Evolutionary conservation across 1,139 yeast genomes (phyloP), one percentile per base, ranked within the genome.

Genomic region (Oligophagozyma castellii): DNA sequence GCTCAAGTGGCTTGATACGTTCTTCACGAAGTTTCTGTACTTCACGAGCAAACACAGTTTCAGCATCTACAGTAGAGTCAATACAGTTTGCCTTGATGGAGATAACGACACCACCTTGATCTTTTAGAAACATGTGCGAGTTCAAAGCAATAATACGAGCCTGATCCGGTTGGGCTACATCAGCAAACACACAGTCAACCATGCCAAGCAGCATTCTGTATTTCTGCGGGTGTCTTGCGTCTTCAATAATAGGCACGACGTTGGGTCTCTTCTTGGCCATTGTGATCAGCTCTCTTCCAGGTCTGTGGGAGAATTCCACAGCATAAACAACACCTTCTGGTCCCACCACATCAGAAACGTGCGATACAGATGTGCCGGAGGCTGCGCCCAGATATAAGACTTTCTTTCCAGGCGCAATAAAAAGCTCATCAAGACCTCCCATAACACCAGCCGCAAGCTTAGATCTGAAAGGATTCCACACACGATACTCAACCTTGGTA

Each of bases 231-330:
- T 89, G 98, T 70, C 98, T 89, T 46, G 98, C 98, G 66, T 89
- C 98, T 64, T 89, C 98, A 59, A 89, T 86, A 60, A 89, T 89
- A 53, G 98, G 98, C 45, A 92, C 81, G 35, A 89, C 93, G 58
- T 89, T 89, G 44, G 98, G 96, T 73, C 98, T 81, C 92, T 89
- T 89, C 74, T 89, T 89, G 58, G 98, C 98, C 98, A 89, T 89
- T 54, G 93, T 83, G 55, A 92, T 86, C 63, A 89, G 73, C 63
- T 89, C 98, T 71, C 98, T 80, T 59, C 98, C 98, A 52, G 96
- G 94, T 71, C 98, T 79, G 71, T 89, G 98, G 40, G 96, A 84
- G 67, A 89, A 89, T 65, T 89, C 98, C 48, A 89, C 98, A 35
- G 98, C 98, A 59, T 89, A 92, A 36, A 89, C 98, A 53, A 83